Evolutionary conservation across 2,329 filamentous ascomycete species (phyloP).

Genomic region (Cladobotryum mycophilum): DNA sequence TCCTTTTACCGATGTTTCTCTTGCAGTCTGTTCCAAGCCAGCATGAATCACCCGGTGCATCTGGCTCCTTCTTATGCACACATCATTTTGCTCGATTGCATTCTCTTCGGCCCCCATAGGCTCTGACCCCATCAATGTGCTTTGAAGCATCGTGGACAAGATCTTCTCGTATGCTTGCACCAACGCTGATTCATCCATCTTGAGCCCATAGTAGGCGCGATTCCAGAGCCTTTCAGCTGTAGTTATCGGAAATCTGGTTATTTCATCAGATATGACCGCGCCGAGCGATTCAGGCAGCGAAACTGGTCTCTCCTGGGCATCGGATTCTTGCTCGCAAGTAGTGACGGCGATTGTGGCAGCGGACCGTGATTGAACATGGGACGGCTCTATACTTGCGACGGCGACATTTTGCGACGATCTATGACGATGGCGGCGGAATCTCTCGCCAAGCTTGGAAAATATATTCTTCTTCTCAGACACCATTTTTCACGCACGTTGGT

Average conservation of each 20-base stretch:
- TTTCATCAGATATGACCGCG: background rate
- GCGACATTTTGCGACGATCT: too few relatives aligned
- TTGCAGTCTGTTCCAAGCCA: constrained; percentile 23
- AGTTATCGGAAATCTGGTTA: background rate
- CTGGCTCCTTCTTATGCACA: constrained; percentile 14
- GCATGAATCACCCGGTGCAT: constrained; percentile 24
- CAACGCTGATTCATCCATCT: constrained; percentile 10
- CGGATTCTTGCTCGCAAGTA: too few relatives aligned
- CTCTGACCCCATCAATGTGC: background rate
- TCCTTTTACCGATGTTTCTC: constrained; percentile 19
- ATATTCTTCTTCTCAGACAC: too few relatives aligned
- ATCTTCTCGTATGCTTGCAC: constrained; percentile 18
- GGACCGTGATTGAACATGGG: too few relatives aligned
- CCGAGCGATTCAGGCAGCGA: background rate
- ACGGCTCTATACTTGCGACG: too few relatives aligned
- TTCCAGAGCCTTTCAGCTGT: constrained; percentile 16
- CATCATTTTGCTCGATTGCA: background rate
- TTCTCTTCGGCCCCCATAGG: background rate
- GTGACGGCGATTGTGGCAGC: too few relatives aligned
- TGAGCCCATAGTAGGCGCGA: constrained; percentile 16
- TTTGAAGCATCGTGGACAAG: constrained; percentile 9
- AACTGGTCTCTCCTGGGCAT: too few relatives aligned
- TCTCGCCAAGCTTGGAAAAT: too few relatives aligned
- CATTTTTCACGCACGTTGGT: too few relatives aligned
- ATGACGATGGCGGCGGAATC: too few relatives aligned